phyloP scores from a whole-genome alignment of 345 rosid species.

The Kandelia obovata region DNA sequence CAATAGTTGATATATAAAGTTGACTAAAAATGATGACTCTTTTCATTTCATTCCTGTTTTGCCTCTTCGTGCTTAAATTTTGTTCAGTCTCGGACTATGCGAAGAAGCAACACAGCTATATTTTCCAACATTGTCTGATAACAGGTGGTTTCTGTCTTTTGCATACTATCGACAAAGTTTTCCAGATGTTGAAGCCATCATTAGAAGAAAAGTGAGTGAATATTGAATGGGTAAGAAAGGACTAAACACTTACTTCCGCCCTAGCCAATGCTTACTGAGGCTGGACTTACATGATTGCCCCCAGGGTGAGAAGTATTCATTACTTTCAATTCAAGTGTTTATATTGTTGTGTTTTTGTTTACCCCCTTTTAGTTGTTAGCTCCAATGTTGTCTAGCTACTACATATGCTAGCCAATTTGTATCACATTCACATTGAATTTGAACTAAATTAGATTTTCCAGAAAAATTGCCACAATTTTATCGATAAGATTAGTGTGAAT shows the following conservation, averaged over 20 bases:
- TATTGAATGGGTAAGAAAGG: constrained; percentile 43
- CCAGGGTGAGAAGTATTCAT: constrained; percentile 36
- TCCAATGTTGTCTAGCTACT: no score
- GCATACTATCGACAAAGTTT: constrained; percentile 40
- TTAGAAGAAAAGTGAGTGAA: constrained; percentile 36
- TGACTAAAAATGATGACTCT: background rate
- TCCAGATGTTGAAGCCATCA: constrained; percentile 56
- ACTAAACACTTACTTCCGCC: constrained; percentile 53
- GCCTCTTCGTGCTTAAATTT: constrained; percentile 20
- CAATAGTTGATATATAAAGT: no score
- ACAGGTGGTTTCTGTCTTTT: constrained; percentile 37
- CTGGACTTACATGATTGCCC: constrained; percentile 69
- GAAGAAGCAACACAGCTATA: background rate
- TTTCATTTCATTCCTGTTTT: constrained; percentile 3
- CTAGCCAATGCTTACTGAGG: no score
- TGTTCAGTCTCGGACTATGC: constrained; percentile 8
- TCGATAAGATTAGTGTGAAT: no score
- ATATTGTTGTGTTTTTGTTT: no score
- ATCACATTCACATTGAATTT: no score
- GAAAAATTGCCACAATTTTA: no score
- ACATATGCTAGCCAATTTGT: no score
- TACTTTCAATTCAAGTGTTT: no score
- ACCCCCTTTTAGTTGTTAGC: no score
- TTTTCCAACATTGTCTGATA: constrained; percentile 12
- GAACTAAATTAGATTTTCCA: no score